Evolutionary conservation across 352 stramenopile genomes (phyloP).

Genomic region (Globisporangium carolinianum): DNA sequence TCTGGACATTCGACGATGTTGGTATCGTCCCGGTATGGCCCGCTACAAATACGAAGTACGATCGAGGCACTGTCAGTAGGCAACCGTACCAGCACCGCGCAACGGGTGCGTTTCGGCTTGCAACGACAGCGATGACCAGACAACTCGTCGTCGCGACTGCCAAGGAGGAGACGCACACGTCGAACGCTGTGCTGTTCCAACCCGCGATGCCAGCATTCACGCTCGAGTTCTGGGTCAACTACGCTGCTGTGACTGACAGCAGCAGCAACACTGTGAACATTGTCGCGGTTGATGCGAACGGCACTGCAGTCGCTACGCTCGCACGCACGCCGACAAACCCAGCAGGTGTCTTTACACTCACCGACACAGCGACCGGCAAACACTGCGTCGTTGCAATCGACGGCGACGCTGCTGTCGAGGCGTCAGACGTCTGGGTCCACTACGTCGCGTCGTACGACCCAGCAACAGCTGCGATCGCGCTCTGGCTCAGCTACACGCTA

Average conservation of each 20-base stretch:
- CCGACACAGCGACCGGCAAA: slow-evolving; percentile 12
- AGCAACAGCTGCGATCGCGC: slow-evolving; percentile 23
- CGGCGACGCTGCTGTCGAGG: neutral
- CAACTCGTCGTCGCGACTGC: slow-evolving; percentile 32
- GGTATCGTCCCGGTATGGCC: slow-evolving; percentile 15
- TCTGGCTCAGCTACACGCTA: slow-evolving; percentile 27
- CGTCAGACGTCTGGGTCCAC: slow-evolving; percentile 34
- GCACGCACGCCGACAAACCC: slow-evolving; percentile 2
- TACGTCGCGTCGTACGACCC: slow-evolving; percentile 49
- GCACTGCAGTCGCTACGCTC: slow-evolving; percentile 7
- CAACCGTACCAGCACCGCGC: neutral
- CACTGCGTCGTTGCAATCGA: slow-evolving; percentile 12
- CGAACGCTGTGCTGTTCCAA: slow-evolving; percentile 32
- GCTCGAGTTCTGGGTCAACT: slow-evolving; percentile 51
- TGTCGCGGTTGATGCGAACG: slow-evolving; percentile 5
- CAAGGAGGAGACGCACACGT: slow-evolving; percentile 51
- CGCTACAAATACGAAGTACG: too few relatives aligned
- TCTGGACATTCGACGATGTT: slow-evolving; percentile 53
- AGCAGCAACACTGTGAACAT: slow-evolving; percentile 5
- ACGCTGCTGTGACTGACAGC: slow-evolving; percentile 4
- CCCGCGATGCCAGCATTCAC: slow-evolving; percentile 48
- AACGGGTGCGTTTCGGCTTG: slow-evolving; percentile 10
- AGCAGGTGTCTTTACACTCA: slow-evolving; percentile 18
- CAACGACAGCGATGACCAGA: slow-evolving; percentile 3
- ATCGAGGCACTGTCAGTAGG: neutral